Conservation (phyloP, 1,284 basidiomycete species). For the Boletellus deceptivus region DNA sequence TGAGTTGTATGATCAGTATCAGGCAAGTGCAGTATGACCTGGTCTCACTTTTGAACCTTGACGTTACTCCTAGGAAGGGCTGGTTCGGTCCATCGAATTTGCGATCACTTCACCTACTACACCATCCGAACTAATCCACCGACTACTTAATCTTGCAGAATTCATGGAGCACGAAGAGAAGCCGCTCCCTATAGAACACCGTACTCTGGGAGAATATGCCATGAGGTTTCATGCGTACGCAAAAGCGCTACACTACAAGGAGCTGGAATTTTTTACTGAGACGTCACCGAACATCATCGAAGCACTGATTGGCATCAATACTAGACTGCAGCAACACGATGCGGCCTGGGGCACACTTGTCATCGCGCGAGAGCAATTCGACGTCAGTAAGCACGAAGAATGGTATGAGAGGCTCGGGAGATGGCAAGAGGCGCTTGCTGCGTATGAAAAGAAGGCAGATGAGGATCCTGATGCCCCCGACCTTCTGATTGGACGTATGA, state of each 20-base stretch:
- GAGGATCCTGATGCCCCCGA: slow-evolving; percentile 71
- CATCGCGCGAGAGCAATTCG: slow-evolving; percentile 83
- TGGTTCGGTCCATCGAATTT: slow-evolving; percentile 87
- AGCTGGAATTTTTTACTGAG: slow-evolving; percentile 95
- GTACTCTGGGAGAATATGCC: slow-evolving; percentile 91
- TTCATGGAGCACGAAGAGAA: slow-evolving; percentile 99
- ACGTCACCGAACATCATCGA: slow-evolving; percentile 89
- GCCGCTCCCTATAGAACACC: slow-evolving; percentile 90
- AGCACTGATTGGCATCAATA: slow-evolving; percentile 96
- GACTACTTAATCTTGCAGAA: slow-evolving; percentile 94
- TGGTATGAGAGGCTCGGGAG: slow-evolving; percentile 98
- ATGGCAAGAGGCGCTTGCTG: slow-evolving; percentile 92
- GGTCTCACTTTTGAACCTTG: slow-evolving; percentile 1
- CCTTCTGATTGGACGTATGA: slow-evolving; percentile 86
- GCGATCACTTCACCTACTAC: slow-evolving; percentile 83
- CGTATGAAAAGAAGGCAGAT: slow-evolving; percentile 81
- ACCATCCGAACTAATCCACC: slow-evolving; percentile 91
- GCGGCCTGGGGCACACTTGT: slow-evolving; percentile 94
- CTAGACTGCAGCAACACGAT: slow-evolving; percentile 94
- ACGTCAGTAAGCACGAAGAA: slow-evolving; percentile 87
- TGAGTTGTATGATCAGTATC: slow-evolving; percentile 94
- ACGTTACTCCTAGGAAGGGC: slow-evolving; percentile 67
- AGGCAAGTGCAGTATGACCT: slow-evolving; percentile 50
- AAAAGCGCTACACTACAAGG: slow-evolving; percentile 98
- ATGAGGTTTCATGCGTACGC: slow-evolving; percentile 95